Evolutionary conservation across 1,284 basidiomycete genomes (phyloP), one percentile per base, ranked within the genome.

Genomic region (Pascua guehoae): DNA sequence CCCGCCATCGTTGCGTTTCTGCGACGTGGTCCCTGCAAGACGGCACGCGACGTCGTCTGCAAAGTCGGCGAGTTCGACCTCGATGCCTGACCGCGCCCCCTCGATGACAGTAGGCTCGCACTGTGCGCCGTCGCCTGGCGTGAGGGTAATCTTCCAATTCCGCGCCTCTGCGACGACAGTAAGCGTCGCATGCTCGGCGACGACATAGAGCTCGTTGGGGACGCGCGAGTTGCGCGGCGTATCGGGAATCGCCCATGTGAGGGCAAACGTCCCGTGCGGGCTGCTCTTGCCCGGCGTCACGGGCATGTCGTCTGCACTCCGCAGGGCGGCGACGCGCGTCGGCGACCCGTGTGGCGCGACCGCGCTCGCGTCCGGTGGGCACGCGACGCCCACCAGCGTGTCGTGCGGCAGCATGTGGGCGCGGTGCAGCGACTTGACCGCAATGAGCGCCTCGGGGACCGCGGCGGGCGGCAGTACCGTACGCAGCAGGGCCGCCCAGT

Each of bases 371-470:
- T 57, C 83, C 73, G 62, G 80, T 78, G 48, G 78, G 54, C 81
- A 78, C 15, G 80, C 81, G 47, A 83, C 78, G 60, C 80, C 81
- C 56, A 82, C 74, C 61, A 79, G 57, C 40, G 88, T 90, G 76
- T 91, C 89, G 60, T 87, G 84, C 1, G 89, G 89, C 9, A 80
- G 78, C 32, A 90, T 83, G 69, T 85, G 83, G 17, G 85, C 80
- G 62, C 85, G 82, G 71, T 85, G 87, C 49, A 90, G 80, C 3
- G 85, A 84, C 14, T 87, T 82, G 67, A 84, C 82, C 2, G 82
- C 84, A 39, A 86, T 83, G 17, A 91, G 74, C 45, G 82, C 77
- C 10, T 81, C 81, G 2, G 73, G 73, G 51, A 85, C 68, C 0
- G 24, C 49, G 0, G 16, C 2, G 1, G 7, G 11, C 12, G 71